Base-by-base conservation (phyloP, 2,329 filamentous ascomycete genomes). In the Xylogone sp. region DNA sequence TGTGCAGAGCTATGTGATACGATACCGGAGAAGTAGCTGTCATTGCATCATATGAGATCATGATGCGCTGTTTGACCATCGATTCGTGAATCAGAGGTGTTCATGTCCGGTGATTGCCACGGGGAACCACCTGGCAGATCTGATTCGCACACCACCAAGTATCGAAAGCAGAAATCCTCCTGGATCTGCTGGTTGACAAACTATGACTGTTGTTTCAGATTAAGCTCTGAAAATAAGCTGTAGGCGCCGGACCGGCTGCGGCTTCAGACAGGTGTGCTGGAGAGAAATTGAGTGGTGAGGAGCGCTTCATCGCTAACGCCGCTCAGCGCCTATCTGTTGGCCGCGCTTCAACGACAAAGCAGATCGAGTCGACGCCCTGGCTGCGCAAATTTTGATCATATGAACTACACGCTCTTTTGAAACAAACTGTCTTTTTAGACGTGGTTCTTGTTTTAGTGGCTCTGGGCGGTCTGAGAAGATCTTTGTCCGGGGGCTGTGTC, bases 241-340 rank as follows among this genome's bases (percentile, higher is more conserved):
- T 22, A 18, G n/a, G 18, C 34, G 44, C 29, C 20, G 18, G 34
- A 39, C 8, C 29, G 21, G 20, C 18, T 18, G 21, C 16, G 46
- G 31, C 21, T 55, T 62, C 54, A 58, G 47, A 51, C 18, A 16
- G 8, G 44, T 46, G 48, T 43, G 12, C 46, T 45, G 21, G 52
- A 53, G 43, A 43, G 51, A 54, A 59, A 58, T 59, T 51, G 57
- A 63, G 51, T 65, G 63, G 63, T 50, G 57, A 55, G 47, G 51
- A 62, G 55, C 31, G 50, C 43, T 56, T 51, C 53, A 43, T 54
- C 56, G 42, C 29, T 48, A 59, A 58, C 34, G 34, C 8, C 34
- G 5, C 34, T 39, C 4, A 58, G 59, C 59, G 59, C 48, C 58
- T 63, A 64, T 63, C 10, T 62, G 60, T 59, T 53, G 55, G 58